Percentiles rank a stretch among this genome's conserved stretches.
Conservation (phyloP, 208 protist species). For the Trypanosoma boissoni region DNA sequence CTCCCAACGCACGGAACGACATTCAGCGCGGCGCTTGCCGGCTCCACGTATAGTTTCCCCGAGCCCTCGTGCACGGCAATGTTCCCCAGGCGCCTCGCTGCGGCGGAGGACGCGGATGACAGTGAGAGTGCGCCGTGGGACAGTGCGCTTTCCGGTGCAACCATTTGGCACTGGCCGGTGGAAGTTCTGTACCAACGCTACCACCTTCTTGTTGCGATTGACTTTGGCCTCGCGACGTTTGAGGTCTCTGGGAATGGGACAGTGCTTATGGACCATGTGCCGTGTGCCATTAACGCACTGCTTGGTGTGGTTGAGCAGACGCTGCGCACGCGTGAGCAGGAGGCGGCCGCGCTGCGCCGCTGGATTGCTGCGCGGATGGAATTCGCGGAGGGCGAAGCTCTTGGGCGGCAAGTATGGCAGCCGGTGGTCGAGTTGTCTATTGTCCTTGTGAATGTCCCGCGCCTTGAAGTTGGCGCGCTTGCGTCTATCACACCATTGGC, state of each 20-base stretch:
- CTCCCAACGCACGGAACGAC: slow-evolving; percentile 43
- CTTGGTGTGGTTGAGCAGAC: slow-evolving; percentile 61
- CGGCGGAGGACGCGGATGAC: slow-evolving; percentile 38
- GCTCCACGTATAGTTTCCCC: slow-evolving; percentile 1
- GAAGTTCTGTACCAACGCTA: slow-evolving; percentile 83
- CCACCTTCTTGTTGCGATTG: slow-evolving; percentile 70
- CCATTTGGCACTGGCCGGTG: slow-evolving; percentile 76
- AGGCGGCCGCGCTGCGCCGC: slow-evolving; percentile 30
- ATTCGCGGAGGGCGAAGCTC: slow-evolving; percentile 27
- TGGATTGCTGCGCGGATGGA: slow-evolving; percentile 50
- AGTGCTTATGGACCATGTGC: slow-evolving; percentile 69
- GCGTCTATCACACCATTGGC: neutral
- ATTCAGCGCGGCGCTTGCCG: slow-evolving; percentile 4
- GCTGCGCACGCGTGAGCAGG: slow-evolving; percentile 55
- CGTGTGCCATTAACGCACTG: slow-evolving; percentile 57
- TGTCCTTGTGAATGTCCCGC: slow-evolving; percentile 74
- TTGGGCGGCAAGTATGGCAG: slow-evolving; percentile 69
- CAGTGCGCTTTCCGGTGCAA: slow-evolving; percentile 32
- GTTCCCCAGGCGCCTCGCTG: slow-evolving; percentile 15
- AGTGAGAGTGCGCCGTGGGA: slow-evolving; percentile 70
- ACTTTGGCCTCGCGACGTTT: slow-evolving; percentile 70
- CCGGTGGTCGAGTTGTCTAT: slow-evolving; percentile 64
- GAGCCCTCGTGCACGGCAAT: slow-evolving; percentile 5
- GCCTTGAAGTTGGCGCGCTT: neutral
- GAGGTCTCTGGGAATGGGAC: slow-evolving; percentile 69